phyloP scores from a whole-genome alignment of 495 filamentous ascomycete genomes.

The Hypoxylon subgilvum region DNA sequence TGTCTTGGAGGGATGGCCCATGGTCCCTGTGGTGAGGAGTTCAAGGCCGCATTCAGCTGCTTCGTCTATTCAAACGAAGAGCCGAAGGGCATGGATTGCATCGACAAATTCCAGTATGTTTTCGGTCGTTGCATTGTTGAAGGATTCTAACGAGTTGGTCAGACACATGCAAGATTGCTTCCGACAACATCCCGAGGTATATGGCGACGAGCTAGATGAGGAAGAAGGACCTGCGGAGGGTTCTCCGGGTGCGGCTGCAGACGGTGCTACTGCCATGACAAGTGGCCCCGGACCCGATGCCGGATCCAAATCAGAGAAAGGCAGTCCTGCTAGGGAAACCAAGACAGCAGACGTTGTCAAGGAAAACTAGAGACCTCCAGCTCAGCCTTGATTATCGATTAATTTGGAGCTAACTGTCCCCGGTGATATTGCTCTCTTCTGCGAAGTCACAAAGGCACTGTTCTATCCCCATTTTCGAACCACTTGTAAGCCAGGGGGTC shows the following conservation, averaged over 20 bases:
- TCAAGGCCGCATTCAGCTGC: constrained; percentile 94
- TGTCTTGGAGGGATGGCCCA: constrained; percentile 97
- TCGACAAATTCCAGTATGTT: constrained; percentile 93
- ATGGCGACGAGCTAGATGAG: constrained; percentile 86
- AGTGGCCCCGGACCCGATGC: constrained; percentile 6
- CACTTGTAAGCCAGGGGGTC: too few relatives aligned
- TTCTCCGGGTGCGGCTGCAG: constrained; percentile 10
- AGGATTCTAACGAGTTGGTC: constrained; percentile 39
- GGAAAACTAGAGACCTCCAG: constrained; percentile 16
- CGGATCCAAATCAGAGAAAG: constrained; percentile 1
- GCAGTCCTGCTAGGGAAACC: background rate
- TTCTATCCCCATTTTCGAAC: too few relatives aligned
- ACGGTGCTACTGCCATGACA: constrained; percentile 1
- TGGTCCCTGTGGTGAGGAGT: constrained; percentile 94
- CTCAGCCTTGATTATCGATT: constrained; percentile 24
- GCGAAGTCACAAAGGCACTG: too few relatives aligned
- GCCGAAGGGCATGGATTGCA: constrained; percentile 98
- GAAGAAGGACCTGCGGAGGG: constrained; percentile 66
- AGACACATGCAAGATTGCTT: constrained; percentile 98
- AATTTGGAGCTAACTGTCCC: too few relatives aligned
- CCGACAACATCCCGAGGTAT: constrained; percentile 85
- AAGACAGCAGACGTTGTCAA: constrained; percentile 13
- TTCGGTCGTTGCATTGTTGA: too few relatives aligned
- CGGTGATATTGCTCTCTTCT: too few relatives aligned
- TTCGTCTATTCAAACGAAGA: constrained; percentile 94